Evolutionary conservation across 2,329 filamentous ascomycete species (phyloP).

Genomic region (Neofusicoccum laricinum): DNA sequence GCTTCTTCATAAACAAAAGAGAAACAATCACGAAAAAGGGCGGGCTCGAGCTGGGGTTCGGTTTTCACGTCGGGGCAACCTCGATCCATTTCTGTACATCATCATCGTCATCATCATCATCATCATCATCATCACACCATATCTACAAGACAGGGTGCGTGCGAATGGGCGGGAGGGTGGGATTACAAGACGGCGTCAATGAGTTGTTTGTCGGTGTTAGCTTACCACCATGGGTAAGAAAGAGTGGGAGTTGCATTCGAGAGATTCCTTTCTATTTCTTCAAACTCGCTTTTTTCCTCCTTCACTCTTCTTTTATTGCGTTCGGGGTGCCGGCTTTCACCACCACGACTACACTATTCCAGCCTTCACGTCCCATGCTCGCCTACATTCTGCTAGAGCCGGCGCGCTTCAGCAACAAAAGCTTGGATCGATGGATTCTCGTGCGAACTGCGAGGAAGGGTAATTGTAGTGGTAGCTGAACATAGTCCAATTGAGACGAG

Average conservation of each 20-base stretch:
- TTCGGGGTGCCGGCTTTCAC: neutral
- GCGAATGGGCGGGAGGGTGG: neutral
- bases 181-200: neutral
- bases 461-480: neutral
- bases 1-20: neutral
- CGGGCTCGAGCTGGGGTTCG: neutral
- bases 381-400: neutral
- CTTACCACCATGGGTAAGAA: constrained; percentile 6
- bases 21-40: neutral
- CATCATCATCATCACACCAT: neutral
- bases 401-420: neutral
- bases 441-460: neutral
- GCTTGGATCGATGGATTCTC: neutral
- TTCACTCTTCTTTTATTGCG: neutral
- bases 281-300: neutral
- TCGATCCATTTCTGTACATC: constrained; percentile 11
- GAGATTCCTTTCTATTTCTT: neutral
- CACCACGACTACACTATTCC: too few species aligned
- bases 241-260: neutral
- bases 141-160: neutral
- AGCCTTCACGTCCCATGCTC: neutral
- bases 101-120: neutral
- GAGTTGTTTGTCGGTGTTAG: neutral
- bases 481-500: neutral
- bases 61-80: neutral